Conservation (phyloP, 169 alveolate species). For the Toxoplasma gondii region DNA sequence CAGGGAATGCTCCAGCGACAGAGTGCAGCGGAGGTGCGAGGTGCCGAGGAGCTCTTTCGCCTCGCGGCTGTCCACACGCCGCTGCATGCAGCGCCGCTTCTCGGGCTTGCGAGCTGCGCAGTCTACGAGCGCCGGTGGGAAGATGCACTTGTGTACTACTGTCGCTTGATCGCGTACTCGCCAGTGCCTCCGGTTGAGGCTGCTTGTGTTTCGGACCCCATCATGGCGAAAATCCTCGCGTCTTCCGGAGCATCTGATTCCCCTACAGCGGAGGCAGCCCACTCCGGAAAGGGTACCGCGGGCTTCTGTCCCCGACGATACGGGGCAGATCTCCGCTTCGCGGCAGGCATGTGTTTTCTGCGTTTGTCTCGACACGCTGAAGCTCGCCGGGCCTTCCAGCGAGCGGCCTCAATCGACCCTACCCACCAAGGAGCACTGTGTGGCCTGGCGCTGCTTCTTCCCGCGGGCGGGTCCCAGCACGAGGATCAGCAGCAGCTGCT, state of each 20-base stretch:
- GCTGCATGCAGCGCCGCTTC: constrained; percentile 40
- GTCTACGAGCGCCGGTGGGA: constrained; percentile 58
- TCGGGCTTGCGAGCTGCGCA: constrained; percentile 62
- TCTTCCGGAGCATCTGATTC: not conserved
- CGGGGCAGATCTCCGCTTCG: constrained; percentile 48
- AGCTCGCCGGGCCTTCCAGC: constrained; percentile 29
- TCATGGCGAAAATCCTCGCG: not conserved
- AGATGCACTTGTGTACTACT: constrained; percentile 28
- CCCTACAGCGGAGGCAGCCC: not conserved
- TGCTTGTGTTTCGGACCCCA: not conserved
- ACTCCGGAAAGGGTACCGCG: not conserved
- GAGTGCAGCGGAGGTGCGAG: constrained; percentile 29
- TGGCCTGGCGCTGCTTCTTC: constrained; percentile 35
- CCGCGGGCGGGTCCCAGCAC: not conserved
- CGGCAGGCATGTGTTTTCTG: constrained; percentile 42
- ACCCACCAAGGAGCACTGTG: constrained; percentile 36
- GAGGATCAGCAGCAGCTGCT: constrained; percentile 44
- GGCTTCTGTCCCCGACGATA: not conserved
- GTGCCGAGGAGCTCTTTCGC: constrained; percentile 39
- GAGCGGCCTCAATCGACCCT: constrained; percentile 39
- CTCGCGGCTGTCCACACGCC: constrained; percentile 11
- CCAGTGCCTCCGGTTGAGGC: not conserved
- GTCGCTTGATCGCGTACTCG: constrained; percentile 44
- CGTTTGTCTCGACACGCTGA: constrained; percentile 23
- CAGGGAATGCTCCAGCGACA: constrained; percentile 51